Evolutionary conservation across 768 basidiomycete genomes (phyloP), one percentile per base, ranked within the genome.

Genomic region (Paxillus rubicundulus): DNA sequence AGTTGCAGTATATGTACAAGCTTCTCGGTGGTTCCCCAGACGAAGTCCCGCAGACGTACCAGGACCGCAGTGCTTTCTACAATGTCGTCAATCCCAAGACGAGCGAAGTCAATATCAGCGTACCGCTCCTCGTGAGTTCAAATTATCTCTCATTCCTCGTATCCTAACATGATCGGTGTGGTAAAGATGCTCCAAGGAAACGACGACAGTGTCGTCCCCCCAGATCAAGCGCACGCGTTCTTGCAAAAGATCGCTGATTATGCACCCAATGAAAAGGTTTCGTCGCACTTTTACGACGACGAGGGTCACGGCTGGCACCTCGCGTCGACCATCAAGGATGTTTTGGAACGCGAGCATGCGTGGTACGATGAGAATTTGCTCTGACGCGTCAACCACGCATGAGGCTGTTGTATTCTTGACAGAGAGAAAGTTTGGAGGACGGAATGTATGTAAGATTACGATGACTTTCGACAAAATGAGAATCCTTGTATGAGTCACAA

Each of bases 161-260:
- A 32, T 45, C 9, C 33, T 33, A 18, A 44, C 12, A 33, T 13
- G 33, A 24, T 24, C 21, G 53, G 59, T 27, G 46, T 52, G 20
- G 3, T 47, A 46, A 47, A 86, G 85, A 76, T 86, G n/a, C 63
- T 88, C 9, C 86, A 89, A 65, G 86, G 87, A 9, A 72, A 78
- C 1, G 63, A 70, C 1, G 85, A 87, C 59, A 67, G 65, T 38
- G 82, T 87, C 18, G 89, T 91, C 0, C 86, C 85, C 0, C 82
- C 81, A 6, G 72, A 69, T 1, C 85, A 87, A 57, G 78, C 86
- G 1, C 43, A 33, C 18, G 3, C 18, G 4, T 56, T 62, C 55
- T 4, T 86, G 2, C 7, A 55, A 3, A 17, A 44, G 2, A 47
- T 55, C 9, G 21, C 34, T 4, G 9, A 49, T 5, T 2, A 45